phyloP scores from a whole-genome alignment of 495 filamentous ascomycete species.

The Cercophora scortea region DNA sequence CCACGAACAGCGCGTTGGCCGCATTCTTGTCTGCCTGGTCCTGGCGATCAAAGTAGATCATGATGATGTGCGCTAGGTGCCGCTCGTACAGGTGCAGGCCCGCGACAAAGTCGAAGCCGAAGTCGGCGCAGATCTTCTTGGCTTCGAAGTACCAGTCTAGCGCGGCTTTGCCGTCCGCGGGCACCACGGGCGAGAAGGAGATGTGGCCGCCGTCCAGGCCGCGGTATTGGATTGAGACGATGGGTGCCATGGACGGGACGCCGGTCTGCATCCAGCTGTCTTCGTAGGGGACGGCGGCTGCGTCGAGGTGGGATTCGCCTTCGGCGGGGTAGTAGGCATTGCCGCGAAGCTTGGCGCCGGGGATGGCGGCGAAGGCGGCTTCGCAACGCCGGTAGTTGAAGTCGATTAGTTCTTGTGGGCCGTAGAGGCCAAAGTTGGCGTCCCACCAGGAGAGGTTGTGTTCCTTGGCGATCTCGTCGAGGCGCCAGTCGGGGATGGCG shows the following conservation, averaged over 20 bases:
- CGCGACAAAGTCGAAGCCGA: constrained; percentile 6
- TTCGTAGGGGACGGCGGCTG: background rate
- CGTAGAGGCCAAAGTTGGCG: constrained; percentile 32
- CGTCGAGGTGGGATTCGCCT: constrained; percentile 2
- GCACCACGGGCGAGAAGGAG: constrained; percentile 3
- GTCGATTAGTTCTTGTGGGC: constrained; percentile 20
- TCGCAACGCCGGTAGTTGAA: constrained; percentile 5
- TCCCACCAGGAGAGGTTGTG: constrained; percentile 6
- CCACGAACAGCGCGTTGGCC: constrained; percentile 11
- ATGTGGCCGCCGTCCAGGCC: constrained; percentile 8
- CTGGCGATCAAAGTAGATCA: constrained; percentile 26
- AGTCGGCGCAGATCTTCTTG: constrained; percentile 1
- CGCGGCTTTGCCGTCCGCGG: constrained; percentile 5
- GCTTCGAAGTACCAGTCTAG: constrained; percentile 5
- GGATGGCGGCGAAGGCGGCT: constrained; percentile 18
- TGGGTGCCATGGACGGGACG: constrained; percentile 2
- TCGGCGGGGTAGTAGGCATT: constrained; percentile 6
- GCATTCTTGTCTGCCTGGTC: constrained; percentile 21
- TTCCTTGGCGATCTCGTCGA: constrained; percentile 6
- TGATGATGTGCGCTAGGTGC: constrained; percentile 10
- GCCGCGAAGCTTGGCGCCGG: constrained; percentile 10
- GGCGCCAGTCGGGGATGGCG: constrained; percentile 7
- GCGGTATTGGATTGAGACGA: constrained; percentile 7
- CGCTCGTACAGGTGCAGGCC: constrained; percentile 5
- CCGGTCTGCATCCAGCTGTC: constrained; percentile 5